Evolutionary conservation across 2,329 filamentous ascomycete genomes (phyloP).

Genomic region (Exophiala alcalophila): DNA sequence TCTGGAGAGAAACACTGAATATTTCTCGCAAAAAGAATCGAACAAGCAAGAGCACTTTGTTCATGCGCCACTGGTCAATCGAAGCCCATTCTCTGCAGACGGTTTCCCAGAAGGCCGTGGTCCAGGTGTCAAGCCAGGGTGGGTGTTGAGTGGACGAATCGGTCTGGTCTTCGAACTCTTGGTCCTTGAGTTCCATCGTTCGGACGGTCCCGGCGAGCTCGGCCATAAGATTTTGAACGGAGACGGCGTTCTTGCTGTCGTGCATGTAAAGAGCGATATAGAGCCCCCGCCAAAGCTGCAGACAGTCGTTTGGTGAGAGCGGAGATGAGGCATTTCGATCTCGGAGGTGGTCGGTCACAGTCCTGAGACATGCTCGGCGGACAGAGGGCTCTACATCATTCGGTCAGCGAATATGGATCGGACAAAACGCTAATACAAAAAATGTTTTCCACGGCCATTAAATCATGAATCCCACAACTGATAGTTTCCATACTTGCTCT

Average conservation of each 20-base stretch:
- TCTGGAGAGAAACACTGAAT: constrained; percentile 24
- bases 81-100: constrained; percentile 66
- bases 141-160: not conserved
- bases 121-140: constrained; percentile 23
- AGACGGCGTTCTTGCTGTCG: constrained; percentile 28
- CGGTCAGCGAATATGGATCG: constrained; percentile 2
- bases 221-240: constrained; percentile 27
- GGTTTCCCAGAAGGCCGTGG: constrained; percentile 65
- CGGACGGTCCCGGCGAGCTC: constrained; percentile 23
- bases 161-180: not conserved
- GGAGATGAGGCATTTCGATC: constrained; percentile 15
- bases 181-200: constrained; percentile 19
- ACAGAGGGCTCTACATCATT: constrained; percentile 19
- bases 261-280: constrained; percentile 32
- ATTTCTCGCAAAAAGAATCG: constrained; percentile 50
- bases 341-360: constrained; percentile 22
- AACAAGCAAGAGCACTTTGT: constrained; percentile 88
- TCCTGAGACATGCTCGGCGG: constrained; percentile 24
- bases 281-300: constrained; percentile 31
- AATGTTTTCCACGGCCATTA: too few relatives aligned
- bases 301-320: constrained; percentile 25
- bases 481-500: too few relatives aligned
- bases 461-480: too few relatives aligned
- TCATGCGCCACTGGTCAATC: constrained; percentile 74
- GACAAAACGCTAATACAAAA: not conserved